Evolutionary conservation across 768 basidiomycete genomes (phyloP), one percentile per base, ranked within the genome.

Genomic region (Boletus fagicola): DNA sequence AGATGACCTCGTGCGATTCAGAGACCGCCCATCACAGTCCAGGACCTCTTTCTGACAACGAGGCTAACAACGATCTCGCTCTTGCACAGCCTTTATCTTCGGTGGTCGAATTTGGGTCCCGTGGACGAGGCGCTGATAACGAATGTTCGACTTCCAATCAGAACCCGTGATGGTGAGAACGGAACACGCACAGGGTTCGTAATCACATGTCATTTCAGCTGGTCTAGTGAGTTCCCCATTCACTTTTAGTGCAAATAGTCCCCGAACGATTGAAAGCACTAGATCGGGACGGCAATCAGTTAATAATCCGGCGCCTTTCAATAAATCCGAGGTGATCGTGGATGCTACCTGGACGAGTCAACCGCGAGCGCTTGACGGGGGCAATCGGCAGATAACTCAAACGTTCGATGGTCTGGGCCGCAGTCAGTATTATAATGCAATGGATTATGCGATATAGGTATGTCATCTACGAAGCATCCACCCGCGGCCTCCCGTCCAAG

Each of bases 241-340:
- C 35, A 51, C 53, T 24, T 42, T 46, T 40, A 50, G 49, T 38
- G 30, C 56, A 20, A 40, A 46, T 9, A 38, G 51, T 44, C 35
- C 16, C 45, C 33, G 36, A 24, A 36, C 38, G 39, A 7, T 20
- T 53, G 50, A 48, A 53, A 15, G 35, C 35, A 7, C 30, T 30
- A 52, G 57, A 66, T 63, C 46, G 36, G 30, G 45, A 33, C 48
- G 60, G 71, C 22, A 42, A 69, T 61, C 59, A 58, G 38, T 65
- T 10, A 55, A 59, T 42, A 49, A 4, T 38, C 67, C 70, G 68
- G 12, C 2, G 4, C 9, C 4, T 44, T 43, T 49, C 47, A 50
- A 49, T 30, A 66, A n/a, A 28, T 59, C 71, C 69, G 70, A 71
- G 43, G 61, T 71, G 67, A 73, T 65, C 70, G 67, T 62, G 60